phyloP scores from a whole-genome alignment of 768 basidiomycete genomes.

The Cystofilobasidium bisporidii region DNA sequence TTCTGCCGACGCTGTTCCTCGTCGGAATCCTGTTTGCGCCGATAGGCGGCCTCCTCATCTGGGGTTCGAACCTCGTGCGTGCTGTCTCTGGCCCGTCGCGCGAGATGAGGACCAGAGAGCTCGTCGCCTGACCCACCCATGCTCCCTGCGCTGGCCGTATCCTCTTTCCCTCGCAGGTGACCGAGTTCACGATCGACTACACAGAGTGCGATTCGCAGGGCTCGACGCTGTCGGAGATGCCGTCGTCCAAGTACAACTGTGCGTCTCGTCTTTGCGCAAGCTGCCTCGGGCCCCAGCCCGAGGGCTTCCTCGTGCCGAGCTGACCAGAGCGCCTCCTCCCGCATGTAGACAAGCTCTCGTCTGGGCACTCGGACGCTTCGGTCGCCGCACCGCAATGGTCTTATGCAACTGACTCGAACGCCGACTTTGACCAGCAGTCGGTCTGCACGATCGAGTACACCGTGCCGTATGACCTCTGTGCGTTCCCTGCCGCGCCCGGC shows the following conservation, averaged over 20 bases:
- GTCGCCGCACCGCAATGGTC: slow-evolving; percentile 59
- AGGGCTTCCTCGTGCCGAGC: too few relatives aligned
- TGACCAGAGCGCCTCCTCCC: neutral
- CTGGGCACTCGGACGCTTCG: slow-evolving; percentile 41
- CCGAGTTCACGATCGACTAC: slow-evolving; percentile 91
- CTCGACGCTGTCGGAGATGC: slow-evolving; percentile 50
- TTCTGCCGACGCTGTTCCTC: slow-evolving; percentile 90
- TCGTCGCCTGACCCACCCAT: too few relatives aligned
- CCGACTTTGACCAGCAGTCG: slow-evolving; percentile 43
- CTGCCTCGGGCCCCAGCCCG: neutral
- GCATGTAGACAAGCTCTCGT: slow-evolving; percentile 40
- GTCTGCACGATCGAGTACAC: slow-evolving; percentile 75
- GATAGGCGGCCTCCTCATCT: slow-evolving; percentile 87
- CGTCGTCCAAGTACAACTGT: slow-evolving; percentile 41
- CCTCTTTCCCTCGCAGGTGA: too few relatives aligned
- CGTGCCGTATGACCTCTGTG: slow-evolving; percentile 61
- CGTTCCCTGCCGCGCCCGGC: too few relatives aligned
- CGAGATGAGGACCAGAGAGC: too few relatives aligned
- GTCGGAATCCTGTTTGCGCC: slow-evolving; percentile 91
- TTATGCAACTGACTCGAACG: slow-evolving; percentile 51
- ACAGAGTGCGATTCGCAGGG: slow-evolving; percentile 71
- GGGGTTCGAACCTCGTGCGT: slow-evolving; percentile 64
- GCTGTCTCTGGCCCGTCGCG: too few relatives aligned
- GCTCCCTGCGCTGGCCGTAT: too few relatives aligned
- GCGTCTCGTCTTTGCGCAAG: slow-evolving; percentile 21